Percentiles rank a stretch among this genome's conserved stretches.
Conservation (phyloP, 257 asterid species). For the Capsicum chinense region DNA sequence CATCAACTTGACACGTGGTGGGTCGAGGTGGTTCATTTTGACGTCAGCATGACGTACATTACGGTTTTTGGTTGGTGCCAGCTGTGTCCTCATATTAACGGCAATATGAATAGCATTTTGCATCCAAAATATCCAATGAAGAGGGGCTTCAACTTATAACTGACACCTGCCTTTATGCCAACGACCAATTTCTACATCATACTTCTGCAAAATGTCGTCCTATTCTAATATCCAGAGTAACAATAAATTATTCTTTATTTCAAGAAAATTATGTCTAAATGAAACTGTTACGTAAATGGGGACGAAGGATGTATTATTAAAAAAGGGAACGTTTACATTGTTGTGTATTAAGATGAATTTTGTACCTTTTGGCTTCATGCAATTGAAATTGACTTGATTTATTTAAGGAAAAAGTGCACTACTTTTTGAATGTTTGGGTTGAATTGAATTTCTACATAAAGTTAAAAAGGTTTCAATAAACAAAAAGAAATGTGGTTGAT, state of each 20-base stretch:
- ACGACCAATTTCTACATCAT: not conserved
- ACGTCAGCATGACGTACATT: constrained; percentile 31
- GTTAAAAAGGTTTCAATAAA: not conserved
- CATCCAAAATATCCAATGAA: not conserved
- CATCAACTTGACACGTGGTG: constrained; percentile 26
- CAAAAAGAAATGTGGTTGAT: not conserved
- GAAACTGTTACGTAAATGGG: no score
- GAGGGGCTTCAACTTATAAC: not conserved
- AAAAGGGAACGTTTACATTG: not conserved
- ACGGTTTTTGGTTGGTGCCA: constrained; percentile 28
- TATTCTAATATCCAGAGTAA: no score
- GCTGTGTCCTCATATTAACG: not conserved
- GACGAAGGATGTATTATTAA: not conserved
- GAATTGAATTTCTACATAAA: not conserved
- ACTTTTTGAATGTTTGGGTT: not conserved
- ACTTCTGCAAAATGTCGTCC: no score
- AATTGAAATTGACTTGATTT: not conserved
- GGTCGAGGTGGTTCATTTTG: not conserved
- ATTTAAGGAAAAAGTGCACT: not conserved
- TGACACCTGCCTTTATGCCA: not conserved
- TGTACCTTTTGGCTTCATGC: not conserved
- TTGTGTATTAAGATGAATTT: not conserved
- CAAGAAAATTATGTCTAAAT: no score
- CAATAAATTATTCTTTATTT: no score
- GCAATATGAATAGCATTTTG: not conserved